Conservation (phyloP, 1,284 basidiomycete genomes). For the Marasmius oreades region DNA sequence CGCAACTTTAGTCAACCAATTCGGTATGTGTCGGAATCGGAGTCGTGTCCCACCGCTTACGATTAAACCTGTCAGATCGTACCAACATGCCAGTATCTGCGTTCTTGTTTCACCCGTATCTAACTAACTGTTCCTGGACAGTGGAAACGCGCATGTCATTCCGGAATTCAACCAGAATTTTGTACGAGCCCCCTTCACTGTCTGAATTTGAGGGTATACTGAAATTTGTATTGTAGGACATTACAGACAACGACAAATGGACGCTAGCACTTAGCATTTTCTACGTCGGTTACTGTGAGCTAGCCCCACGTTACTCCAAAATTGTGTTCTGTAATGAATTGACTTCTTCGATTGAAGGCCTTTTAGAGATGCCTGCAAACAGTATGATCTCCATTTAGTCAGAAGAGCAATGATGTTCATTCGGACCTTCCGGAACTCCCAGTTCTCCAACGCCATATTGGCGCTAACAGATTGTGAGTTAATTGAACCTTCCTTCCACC, state of each 20-base stretch:
- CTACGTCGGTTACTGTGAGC: conserved; percentile 55
- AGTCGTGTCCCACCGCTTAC: conserved; percentile 6
- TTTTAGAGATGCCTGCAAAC: conserved; percentile 56
- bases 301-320: background rate
- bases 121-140: conserved; percentile 18
- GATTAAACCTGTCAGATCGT: conserved; percentile 33
- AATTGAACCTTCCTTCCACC: background rate
- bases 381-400: conserved; percentile 26
- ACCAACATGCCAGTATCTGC: conserved; percentile 45
- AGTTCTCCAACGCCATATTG: conserved; percentile 54
- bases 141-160: conserved; percentile 53
- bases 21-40: conserved; percentile 33
- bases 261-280: conserved; percentile 53
- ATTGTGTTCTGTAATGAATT: background rate
- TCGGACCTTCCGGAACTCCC: background rate
- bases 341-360: conserved; percentile 28
- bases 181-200: conserved; percentile 26
- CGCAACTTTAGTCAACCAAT: conserved; percentile 52
- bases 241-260: conserved; percentile 50
- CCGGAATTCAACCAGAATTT: conserved; percentile 49
- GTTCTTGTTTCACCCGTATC: background rate
- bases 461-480: conserved; percentile 51
- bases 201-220: background rate
- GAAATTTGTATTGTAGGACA: conserved; percentile 31
- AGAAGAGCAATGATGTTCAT: background rate